Percentiles rank a stretch among this genome's conserved stretches.
phyloP scores from a whole-genome alignment of 1,284 basidiomycete genomes.

The Microbotryum scabiosae region DNA sequence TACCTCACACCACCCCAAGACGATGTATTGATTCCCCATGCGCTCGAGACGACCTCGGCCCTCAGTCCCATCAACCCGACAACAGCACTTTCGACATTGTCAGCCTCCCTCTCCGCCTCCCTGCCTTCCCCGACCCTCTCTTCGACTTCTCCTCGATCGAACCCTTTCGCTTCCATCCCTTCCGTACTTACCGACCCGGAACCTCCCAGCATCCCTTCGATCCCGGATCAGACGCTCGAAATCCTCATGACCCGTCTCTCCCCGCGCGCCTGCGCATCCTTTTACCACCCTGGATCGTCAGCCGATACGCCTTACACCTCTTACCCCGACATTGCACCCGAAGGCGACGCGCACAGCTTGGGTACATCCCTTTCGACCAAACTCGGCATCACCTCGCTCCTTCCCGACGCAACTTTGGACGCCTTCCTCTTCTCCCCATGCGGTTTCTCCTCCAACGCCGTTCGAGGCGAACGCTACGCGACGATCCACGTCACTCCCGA shows the following conservation, averaged over 20 bases:
- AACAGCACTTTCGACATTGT: constrained; percentile 29
- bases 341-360: constrained; percentile 49
- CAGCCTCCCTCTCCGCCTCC: constrained; percentile 27
- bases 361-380: constrained; percentile 60
- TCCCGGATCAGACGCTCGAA: constrained; percentile 83
- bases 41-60: constrained; percentile 37
- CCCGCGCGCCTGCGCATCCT: constrained; percentile 61
- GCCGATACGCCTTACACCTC: constrained; percentile 40
- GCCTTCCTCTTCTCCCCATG: constrained; percentile 92
- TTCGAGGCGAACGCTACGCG: constrained; percentile 85
- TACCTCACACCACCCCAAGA: constrained; percentile 68
- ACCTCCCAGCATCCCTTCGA: constrained; percentile 8
- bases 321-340: constrained; percentile 29
- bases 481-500: constrained; percentile 99
- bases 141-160: constrained; percentile 2
- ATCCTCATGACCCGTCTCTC: constrained; percentile 96
- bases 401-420: constrained; percentile 77
- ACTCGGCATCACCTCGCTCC: constrained; percentile 76
- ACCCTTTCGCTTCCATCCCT: constrained; percentile 2
- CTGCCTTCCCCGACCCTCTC: constrained; percentile 36
- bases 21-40: constrained; percentile 27
- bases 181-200: constrained; percentile 28
- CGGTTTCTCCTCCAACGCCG: constrained; percentile 91
- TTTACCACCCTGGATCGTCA: constrained; percentile 55
- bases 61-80: constrained; percentile 37